Evolutionary conservation across 2,329 filamentous ascomycete genomes (phyloP), one percentile per base, ranked within the genome.

Genomic region (Dactylellina parvicollis): DNA sequence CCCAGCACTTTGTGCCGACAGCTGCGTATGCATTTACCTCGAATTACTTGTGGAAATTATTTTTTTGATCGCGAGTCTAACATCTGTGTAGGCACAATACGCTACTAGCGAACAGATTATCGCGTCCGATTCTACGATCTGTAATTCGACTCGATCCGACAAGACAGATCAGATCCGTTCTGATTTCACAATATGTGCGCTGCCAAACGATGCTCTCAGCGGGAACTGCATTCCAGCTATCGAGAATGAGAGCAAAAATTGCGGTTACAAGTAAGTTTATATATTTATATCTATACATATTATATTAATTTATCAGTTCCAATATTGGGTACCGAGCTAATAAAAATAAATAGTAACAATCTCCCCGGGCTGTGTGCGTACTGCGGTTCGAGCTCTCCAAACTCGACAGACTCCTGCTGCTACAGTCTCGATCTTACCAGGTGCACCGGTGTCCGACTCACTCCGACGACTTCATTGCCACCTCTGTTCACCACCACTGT

Each of bases 361-460:
- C 80, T 88, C 5, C 82, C 85, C 61, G 92, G 93, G 1, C 84
- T 99, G 34, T 99, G 95, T 82, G 88, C 89, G 3, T 97, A 95
- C 81, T 99, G 95, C 81, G 86, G 87, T 42, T 85, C 88, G 4
- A 94, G 91, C 77, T 92, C 93, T 26, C 87, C 89, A 75, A 98
- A 98, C 81, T 90, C 92, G 8, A 98, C 94, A 55, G 94, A 98
- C 80, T 96, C 93, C 2, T 99, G 95, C 83, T 99, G 95, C 81
- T 89, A 92, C 78, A 92, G 88, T 77, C 88, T 93, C 3, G 89
- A 90, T n/a, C 86, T 91, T 69, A 82, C 83, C 24, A 86, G 88
- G 75, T 99, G 95, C 80, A 82, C 86, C 54, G 86, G 87, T 55
- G 90, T 99, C n/a, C 84, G 86, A 24, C 83, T 99, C 4, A 95